These are phyloP conservation scores for Lipomyces orientalis DNA, from an alignment of 805 yeast species.

Conservation along the genomic window DNA sequence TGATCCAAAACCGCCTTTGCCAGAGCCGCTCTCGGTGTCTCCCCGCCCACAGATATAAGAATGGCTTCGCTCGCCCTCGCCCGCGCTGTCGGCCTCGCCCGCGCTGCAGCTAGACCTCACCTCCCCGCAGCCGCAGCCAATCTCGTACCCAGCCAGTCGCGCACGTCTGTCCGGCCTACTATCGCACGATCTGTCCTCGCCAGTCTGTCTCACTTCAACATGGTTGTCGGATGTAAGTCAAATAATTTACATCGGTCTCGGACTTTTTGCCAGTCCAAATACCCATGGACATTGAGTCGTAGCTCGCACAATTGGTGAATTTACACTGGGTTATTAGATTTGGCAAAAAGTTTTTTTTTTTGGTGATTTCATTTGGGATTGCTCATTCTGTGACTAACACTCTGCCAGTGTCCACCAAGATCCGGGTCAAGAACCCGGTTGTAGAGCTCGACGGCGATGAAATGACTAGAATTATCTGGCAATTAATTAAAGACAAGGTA, in stretches of 20 bases:
- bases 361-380: neutral
- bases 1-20: neutral
- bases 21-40: neutral
- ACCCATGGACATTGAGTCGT: neutral
- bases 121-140: neutral
- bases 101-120: neutral
- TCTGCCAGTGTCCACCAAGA: slow-evolving; percentile 52
- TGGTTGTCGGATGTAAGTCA: slow-evolving; percentile 11
- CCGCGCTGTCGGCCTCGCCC: neutral
- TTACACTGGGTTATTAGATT: neutral
- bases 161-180: neutral
- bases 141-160: neutral
- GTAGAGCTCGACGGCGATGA: slow-evolving; percentile 99
- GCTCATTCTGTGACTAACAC: neutral
- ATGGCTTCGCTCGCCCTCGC: slow-evolving; percentile 10
- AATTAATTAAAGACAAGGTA: slow-evolving; percentile 75
- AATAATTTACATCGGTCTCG: neutral
- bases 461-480: slow-evolving; percentile 97
- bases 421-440: slow-evolving; percentile 82
- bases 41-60: neutral
- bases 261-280: neutral
- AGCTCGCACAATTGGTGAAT: neutral
- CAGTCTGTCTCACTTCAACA: neutral
- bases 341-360: neutral
- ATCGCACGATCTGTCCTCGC: neutral